Evolutionary conservation across 305 asterid genomes (phyloP).

Genomic region (Fraxinus platypoda): DNA sequence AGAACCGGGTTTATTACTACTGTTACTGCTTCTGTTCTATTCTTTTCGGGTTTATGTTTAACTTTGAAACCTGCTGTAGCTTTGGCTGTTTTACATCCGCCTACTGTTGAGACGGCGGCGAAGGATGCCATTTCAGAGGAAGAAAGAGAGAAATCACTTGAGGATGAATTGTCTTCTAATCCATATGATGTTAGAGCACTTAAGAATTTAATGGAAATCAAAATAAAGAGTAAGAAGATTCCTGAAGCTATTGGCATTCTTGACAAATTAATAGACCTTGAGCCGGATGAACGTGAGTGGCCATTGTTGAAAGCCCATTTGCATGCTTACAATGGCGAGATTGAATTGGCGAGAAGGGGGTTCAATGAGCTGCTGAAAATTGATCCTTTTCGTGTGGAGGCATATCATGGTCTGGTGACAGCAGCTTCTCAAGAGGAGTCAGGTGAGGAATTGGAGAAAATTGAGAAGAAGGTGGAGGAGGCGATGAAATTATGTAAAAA

Average conservation of each 20-base stretch:
- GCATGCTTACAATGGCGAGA: constrained; percentile 51
- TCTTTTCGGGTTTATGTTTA: constrained; percentile 37
- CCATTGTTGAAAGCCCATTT: constrained; percentile 74
- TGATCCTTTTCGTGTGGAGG: constrained; percentile 74
- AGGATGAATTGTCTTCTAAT: constrained; percentile 41
- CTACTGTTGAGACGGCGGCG: constrained; percentile 32
- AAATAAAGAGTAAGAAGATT: constrained; percentile 49
- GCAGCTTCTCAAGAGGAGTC: constrained; percentile 61
- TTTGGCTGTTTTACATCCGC: constrained; percentile 31
- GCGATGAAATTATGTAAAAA: constrained; percentile 54
- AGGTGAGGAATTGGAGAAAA: constrained; percentile 35
- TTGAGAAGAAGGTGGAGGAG: constrained; percentile 46
- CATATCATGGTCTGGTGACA: constrained; percentile 74
- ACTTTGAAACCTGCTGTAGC: constrained; percentile 38
- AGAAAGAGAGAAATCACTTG: constrained; percentile 46
- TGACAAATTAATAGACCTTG: constrained; percentile 49
- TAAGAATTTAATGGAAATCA: constrained; percentile 58
- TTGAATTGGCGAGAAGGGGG: constrained; percentile 47
- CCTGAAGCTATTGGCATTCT: constrained; percentile 58
- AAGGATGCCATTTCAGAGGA: constrained; percentile 32
- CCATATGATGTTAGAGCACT: constrained; percentile 55
- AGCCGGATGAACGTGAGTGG: constrained; percentile 78
- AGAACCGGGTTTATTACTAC: constrained; percentile 50
- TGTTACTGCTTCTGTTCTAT: constrained; percentile 55
- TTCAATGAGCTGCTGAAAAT: constrained; percentile 56